phyloP scores from a whole-genome alignment of 805 yeast genomes.

The Wickerhamomyces chambardii region DNA sequence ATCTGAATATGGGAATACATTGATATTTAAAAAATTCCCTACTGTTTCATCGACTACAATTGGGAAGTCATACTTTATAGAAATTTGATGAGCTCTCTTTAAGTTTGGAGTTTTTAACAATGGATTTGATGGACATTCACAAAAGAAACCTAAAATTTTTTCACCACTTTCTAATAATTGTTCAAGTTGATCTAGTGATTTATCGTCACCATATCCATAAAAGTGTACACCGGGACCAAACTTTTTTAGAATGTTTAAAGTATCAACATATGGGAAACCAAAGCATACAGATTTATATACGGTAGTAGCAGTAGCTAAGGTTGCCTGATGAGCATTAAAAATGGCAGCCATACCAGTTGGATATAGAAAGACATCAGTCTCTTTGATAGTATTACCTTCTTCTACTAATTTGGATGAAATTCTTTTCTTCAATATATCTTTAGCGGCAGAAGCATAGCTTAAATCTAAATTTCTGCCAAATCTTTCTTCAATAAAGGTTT shows the following conservation, averaged over 20 bases:
- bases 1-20: slow-evolving; percentile 78
- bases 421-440: slow-evolving; percentile 61
- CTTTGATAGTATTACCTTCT: slow-evolving; percentile 19
- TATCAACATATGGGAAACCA: slow-evolving; percentile 95
- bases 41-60: slow-evolving; percentile 92
- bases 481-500: slow-evolving; percentile 74
- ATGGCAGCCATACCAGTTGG: slow-evolving; percentile 94
- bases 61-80: slow-evolving; percentile 63
- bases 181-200: slow-evolving; percentile 59
- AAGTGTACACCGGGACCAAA: slow-evolving; percentile 91
- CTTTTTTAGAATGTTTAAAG: slow-evolving; percentile 74
- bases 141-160: slow-evolving; percentile 66
- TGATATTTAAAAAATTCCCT: slow-evolving; percentile 82
- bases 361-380: slow-evolving; percentile 70
- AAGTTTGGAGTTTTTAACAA: slow-evolving; percentile 79
- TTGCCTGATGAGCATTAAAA: slow-evolving; percentile 66
- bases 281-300: slow-evolving; percentile 71
- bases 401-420: slow-evolving; percentile 59
- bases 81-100: slow-evolving; percentile 49
- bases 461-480: slow-evolving; percentile 86
- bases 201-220: slow-evolving; percentile 76
- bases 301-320: slow-evolving; percentile 22
- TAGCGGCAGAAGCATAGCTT: slow-evolving; percentile 68
- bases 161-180: slow-evolving; percentile 49
- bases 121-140: slow-evolving; percentile 97